Base-by-base conservation (phyloP, 805 yeast species). In the Saccharomyces jurei region DNA sequence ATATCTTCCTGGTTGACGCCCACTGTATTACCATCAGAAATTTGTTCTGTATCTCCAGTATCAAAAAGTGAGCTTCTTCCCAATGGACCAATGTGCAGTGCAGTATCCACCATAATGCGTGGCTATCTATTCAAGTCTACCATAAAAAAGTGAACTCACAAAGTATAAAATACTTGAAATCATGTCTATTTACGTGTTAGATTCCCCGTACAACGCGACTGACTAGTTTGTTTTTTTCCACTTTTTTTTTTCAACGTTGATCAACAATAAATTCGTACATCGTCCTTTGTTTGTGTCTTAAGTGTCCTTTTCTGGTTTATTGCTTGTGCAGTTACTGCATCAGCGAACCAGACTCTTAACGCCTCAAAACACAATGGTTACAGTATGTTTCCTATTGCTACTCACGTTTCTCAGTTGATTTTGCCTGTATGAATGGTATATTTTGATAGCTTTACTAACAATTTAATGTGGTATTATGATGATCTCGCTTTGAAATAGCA, bases 41-140 rank as follows among this genome's bases (percentile, higher is more conserved):
- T 13, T 6, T 4, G 36, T 14, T 25, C 26, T n/a, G 6, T n/a
- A 46, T 49, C 52, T 22, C 51, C 54, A 14, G 52, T 31, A 46
- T 56, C 55, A 41, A 58, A 58, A 32, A 58, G 50, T 22, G 58
- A 48, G 36, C 60, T 58, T 41, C 28, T 48, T 13, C 57, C 57
- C 27, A 41, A 28, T 14, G 50, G 13, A 14, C 53, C 51, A 50
- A 55, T 52, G 28, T 50, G 51, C 6, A 55, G 57, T 22, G 48
- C 32, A 22, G 27, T 49, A 21, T 47, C 53, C 49, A 52, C 51
- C 46, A 17, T 41, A 46, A n/a, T 49, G 17, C 17, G 14, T 36
- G 44, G 3, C 8, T 4, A 6, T 36, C 3, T 17, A n/a, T 21
- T 11, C 11, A 11, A 0, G 10, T 4, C 3, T 17, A 17, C 4